Base-by-base conservation (phyloP, 805 yeast genomes). In the Yarrowia deformans region DNA sequence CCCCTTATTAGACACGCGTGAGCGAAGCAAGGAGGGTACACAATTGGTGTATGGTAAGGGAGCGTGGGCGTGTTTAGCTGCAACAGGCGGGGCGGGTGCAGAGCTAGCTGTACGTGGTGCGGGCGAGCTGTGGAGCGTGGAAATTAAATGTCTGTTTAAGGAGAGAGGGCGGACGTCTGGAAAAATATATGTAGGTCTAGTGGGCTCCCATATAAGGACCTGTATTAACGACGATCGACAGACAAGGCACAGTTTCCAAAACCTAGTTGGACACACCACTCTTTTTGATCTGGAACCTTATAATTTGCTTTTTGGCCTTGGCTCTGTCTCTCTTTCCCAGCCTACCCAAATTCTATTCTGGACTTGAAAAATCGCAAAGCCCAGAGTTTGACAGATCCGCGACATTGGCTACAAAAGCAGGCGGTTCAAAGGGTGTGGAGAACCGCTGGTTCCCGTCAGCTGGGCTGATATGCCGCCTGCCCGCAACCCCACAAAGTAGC, bases 1-100 rank as follows among this genome's bases (percentile, higher is more conserved):
- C 63, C 48, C 63, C 63, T 56, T 40, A 40, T 54, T 40, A 40
- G 63, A 29, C 48, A 56, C 63, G 63, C 63, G 63, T 56, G 63
- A 56, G 48, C 13, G 63, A 56, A 56, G 63, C 63, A 56, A 56
- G 63, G 63, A 56, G 63, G 10, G 23, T 18, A 19, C 42, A 12
- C 29, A 10, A 45, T 8, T 18, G 49, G 49, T n/a, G 46, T n/a
- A n/a, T 19, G 48, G 5, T 37, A 19, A 35, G 60, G 18, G 40
- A 52, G 6, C 29, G 56, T 54, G 45, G 60, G 60, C 45, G 58
- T 12, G 9, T n/a, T 50, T n/a, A 34, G 56, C 40, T 50, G 56
- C 56, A 52, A 52, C 32, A 32, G 58, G n/a, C 10, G 10, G 32
- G 9, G 46, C 16, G 6, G 32, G 58, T 35, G 58, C 39, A 49